A percentile compares a stretch with the other conserved stretches of the same genome.
These are phyloP conservation scores for Clavispora santaluciae DNA, from an alignment of 805 yeast genomes.

Conservation along the genomic window DNA sequence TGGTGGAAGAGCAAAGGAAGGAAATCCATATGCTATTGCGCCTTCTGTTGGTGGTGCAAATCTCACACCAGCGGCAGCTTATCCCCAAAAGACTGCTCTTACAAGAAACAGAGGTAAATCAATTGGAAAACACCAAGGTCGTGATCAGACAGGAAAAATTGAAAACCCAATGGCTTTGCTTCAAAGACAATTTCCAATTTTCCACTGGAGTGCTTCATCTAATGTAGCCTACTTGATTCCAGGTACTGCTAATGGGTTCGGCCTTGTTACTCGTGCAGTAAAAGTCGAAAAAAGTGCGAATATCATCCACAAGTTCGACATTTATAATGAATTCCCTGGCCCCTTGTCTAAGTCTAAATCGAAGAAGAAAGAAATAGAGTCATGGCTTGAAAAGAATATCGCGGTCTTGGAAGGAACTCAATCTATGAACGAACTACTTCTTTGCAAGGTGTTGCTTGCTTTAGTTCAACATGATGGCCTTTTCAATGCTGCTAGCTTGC, in stretches of 20 bases:
- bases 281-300: constrained; percentile 25
- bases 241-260: constrained; percentile 16
- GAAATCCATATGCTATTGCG: constrained; percentile 31
- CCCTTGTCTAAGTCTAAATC: constrained; percentile 58
- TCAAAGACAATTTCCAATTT: constrained; percentile 69
- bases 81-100: constrained; percentile 1
- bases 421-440: constrained; percentile 22
- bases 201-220: constrained; percentile 50
- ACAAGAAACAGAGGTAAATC: constrained; percentile 10
- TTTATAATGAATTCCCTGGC: constrained; percentile 51
- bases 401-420: constrained; percentile 8
- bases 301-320: constrained; percentile 20
- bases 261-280: constrained; percentile 20
- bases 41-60: constrained; percentile 1
- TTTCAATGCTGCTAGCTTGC: constrained; percentile 22
- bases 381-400: constrained; percentile 44
- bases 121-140: constrained; percentile 4
- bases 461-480: constrained; percentile 31
- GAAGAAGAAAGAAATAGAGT: constrained; percentile 62
- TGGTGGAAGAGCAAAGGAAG: constrained; percentile 36
- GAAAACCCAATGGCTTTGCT: constrained; percentile 52
- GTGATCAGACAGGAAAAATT: constrained; percentile 14
- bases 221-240: constrained; percentile 28
- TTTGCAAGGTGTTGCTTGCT: constrained; percentile 26
- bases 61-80: neutral